Evolutionary conservation across 1,284 basidiomycete genomes (phyloP).

Genomic region (Microbotryum saponariae): DNA sequence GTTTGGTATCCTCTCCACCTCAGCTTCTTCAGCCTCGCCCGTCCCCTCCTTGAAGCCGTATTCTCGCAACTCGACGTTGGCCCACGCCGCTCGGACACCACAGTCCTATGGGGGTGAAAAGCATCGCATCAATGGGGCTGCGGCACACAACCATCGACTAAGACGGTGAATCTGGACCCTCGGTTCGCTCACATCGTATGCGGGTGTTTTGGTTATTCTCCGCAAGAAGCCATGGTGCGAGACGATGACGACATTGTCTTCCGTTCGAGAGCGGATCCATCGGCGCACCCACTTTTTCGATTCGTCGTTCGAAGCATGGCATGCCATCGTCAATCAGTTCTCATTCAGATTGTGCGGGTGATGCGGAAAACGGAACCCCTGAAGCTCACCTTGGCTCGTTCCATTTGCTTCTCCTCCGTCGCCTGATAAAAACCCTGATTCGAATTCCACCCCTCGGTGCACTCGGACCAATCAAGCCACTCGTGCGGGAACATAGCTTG

Average conservation of each 20-base stretch:
- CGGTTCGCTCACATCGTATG: constrained; percentile 9
- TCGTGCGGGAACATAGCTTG: constrained; percentile 8
- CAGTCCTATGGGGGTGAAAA: too few species aligned
- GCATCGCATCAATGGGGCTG: background rate
- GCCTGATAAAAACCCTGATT: constrained; percentile 23
- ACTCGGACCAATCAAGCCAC: constrained; percentile 25
- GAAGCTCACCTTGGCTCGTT: constrained; percentile 8
- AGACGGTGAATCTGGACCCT: background rate
- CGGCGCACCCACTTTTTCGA: constrained; percentile 16
- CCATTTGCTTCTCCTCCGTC: constrained; percentile 20
- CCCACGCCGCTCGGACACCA: constrained; percentile 13
- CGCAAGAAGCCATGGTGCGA: constrained; percentile 25
- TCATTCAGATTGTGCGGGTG: too few species aligned
- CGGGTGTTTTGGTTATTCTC: constrained; percentile 20
- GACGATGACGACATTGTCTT: constrained; percentile 22
- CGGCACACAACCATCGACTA: background rate
- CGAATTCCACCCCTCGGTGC: constrained; percentile 24
- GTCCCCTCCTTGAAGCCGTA: constrained; percentile 19
- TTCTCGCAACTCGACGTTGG: constrained; percentile 25
- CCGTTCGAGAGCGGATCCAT: constrained; percentile 15
- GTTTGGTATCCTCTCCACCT: constrained; percentile 16
- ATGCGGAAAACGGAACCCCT: too few species aligned
- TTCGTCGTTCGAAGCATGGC: too few species aligned
- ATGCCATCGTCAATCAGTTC: too few species aligned
- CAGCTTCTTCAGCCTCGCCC: constrained; percentile 22